A percentile compares a stretch with the other conserved stretches of the same genome.
phyloP scores from a whole-genome alignment of 2,329 filamentous ascomycete species.

The Tolypocladium album region DNA sequence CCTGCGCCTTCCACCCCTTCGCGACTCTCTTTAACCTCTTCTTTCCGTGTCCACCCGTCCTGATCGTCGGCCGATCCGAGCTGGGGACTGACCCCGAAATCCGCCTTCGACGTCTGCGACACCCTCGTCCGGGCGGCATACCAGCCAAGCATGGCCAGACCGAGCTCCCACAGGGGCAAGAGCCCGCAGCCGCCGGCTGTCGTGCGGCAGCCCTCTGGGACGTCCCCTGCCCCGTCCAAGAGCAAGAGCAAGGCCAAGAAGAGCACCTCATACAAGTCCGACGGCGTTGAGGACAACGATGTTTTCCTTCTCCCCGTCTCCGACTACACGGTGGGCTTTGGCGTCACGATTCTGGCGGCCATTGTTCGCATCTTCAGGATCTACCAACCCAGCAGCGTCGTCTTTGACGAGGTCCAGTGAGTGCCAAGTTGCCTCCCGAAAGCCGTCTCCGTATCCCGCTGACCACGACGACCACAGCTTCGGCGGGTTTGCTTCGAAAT shows the following conservation, averaged over 20 bases:
- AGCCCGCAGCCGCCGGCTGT: constrained; percentile 21
- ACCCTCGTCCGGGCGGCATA: neutral
- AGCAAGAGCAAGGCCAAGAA: constrained; percentile 27
- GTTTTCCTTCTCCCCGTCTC: constrained; percentile 74
- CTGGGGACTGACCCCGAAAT: neutral
- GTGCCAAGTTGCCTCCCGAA: constrained; percentile 25
- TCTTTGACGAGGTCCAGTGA: constrained; percentile 98
- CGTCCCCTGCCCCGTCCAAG: constrained; percentile 11
- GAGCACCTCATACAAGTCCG: constrained; percentile 56
- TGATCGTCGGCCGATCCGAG: neutral
- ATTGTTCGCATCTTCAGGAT: constrained; percentile 87
- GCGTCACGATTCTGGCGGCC: constrained; percentile 64
- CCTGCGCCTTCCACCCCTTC: constrained; percentile 4
- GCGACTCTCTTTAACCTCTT: constrained; percentile 9
- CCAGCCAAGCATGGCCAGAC: constrained; percentile 19
- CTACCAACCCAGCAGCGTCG: constrained; percentile 90
- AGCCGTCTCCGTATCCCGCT: constrained; percentile 1
- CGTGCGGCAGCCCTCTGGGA: constrained; percentile 5
- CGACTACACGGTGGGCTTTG: constrained; percentile 69
- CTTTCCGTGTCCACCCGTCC: neutral
- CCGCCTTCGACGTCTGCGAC: neutral
- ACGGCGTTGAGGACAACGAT: constrained; percentile 81
- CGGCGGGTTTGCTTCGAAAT: constrained; percentile 95
- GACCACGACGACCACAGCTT: constrained; percentile 50
- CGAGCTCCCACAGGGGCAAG: constrained; percentile 22